These are phyloP conservation scores for Austropuccinia psidii DNA, from an alignment of 1,284 basidiomycete species.

Conservation along the genomic window DNA sequence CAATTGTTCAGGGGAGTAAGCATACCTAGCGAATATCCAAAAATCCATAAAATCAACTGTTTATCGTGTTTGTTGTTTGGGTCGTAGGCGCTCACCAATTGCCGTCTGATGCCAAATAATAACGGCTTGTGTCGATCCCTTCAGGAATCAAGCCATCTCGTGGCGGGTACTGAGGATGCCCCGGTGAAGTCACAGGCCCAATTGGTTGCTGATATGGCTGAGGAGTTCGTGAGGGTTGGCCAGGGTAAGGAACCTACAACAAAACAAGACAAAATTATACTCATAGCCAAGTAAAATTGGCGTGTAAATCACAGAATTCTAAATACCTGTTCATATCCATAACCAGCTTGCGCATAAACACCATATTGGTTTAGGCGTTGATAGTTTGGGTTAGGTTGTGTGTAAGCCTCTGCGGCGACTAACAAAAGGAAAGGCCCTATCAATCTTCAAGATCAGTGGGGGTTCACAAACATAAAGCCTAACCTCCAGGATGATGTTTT, in stretches of 20 bases:
- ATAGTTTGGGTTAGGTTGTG: conserved; percentile 26
- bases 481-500: conserved; percentile 30
- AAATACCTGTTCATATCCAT: conserved; percentile 22
- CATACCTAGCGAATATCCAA: conserved; percentile 11
- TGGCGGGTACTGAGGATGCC: conserved; percentile 4
- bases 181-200: background rate
- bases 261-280: background rate
- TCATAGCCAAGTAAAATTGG: too few relatives aligned
- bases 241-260: background rate
- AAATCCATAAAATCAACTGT: background rate
- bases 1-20: conserved; percentile 29
- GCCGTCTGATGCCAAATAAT: conserved; percentile 33
- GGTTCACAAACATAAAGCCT: background rate
- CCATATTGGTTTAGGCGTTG: background rate
- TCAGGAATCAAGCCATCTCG: conserved; percentile 5
- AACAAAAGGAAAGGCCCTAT: too few relatives aligned
- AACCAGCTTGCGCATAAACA: conserved; percentile 16
- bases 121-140: conserved; percentile 33
- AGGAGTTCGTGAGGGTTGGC: background rate
- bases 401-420: conserved; percentile 34
- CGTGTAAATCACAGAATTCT: background rate
- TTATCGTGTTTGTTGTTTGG: background rate
- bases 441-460: background rate
- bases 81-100: conserved; percentile 6
- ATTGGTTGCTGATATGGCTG: conserved; percentile 5